phyloP scores from a whole-genome alignment of 495 filamentous ascomycete species.

The Hypoxylon fragiforme region DNA sequence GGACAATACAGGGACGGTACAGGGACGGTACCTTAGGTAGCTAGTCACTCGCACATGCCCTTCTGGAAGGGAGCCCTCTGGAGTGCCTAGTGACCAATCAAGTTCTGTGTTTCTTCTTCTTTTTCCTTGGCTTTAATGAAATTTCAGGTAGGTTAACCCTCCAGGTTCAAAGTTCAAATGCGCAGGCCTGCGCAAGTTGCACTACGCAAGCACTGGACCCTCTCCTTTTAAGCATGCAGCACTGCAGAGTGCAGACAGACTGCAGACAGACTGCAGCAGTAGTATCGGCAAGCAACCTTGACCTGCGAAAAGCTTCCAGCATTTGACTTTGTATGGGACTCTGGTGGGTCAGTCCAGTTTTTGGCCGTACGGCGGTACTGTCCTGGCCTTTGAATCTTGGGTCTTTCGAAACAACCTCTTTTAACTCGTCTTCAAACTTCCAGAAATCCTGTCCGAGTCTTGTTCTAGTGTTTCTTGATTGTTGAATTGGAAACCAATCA shows the following conservation, averaged over 20 bases:
- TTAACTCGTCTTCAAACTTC: neutral
- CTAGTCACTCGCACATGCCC: too few relatives aligned
- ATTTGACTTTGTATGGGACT: conserved; percentile 14
- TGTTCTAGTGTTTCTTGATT: too few relatives aligned
- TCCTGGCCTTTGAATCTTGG: conserved; percentile 1
- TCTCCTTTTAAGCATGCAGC: conserved; percentile 20
- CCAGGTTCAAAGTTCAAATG: neutral
- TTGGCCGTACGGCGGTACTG: neutral
- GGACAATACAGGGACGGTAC: too few relatives aligned
- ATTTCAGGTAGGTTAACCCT: conserved; percentile 8
- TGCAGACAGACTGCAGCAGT: too few relatives aligned
- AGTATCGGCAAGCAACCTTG: conserved; percentile 18
- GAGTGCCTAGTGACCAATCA: conserved; percentile 10
- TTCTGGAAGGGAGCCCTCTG: too few relatives aligned
- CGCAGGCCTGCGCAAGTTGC: too few relatives aligned
- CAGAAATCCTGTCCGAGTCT: too few relatives aligned
- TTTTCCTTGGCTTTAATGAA: conserved; percentile 9
- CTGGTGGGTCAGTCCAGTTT: conserved; percentile 22
- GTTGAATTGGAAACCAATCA: neutral
- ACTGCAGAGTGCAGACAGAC: too few relatives aligned
- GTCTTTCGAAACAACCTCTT: neutral
- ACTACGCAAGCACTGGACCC: conserved; percentile 4
- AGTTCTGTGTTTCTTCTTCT: too few relatives aligned
- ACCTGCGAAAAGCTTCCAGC: conserved; percentile 23
- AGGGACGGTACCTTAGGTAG: too few relatives aligned